Conservation (phyloP, 371 early-diverging fungal species). For the Dentiscutata heterogama region DNA sequence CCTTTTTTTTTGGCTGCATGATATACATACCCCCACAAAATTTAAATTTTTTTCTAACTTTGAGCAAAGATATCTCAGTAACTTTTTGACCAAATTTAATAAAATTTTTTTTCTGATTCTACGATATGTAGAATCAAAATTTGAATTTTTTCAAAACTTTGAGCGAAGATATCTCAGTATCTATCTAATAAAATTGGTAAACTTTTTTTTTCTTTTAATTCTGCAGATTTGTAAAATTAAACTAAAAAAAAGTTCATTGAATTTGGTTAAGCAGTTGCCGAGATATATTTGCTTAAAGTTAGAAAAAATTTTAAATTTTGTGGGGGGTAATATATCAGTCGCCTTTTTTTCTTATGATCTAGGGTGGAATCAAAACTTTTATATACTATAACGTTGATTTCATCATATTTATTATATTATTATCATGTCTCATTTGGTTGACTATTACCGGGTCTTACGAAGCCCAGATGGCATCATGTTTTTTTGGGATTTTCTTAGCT, state of each 20-base stretch:
- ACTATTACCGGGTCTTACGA: neutral
- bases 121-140: too few species aligned
- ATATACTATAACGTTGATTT: neutral
- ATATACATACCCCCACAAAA: too few species aligned
- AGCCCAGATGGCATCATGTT: neutral
- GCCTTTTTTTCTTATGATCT: neutral
- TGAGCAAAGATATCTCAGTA: too few species aligned
- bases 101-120: too few species aligned
- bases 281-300: neutral
- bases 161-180: too few species aligned
- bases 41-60: too few species aligned
- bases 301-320: neutral
- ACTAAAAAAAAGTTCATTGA: neutral
- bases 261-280: neutral
- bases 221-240: neutral
- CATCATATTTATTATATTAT: neutral
- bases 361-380: slow-evolving; percentile 21
- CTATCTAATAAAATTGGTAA: too few species aligned
- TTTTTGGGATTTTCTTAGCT: neutral
- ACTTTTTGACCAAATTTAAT: too few species aligned
- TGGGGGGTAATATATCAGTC: too few species aligned
- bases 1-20: too few species aligned
- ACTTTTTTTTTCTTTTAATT: too few species aligned
- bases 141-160: too few species aligned
- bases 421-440: neutral